Evolutionary conservation across 2,329 filamentous ascomycete species (phyloP).

Genomic region (Chaetomiaceae sp.): DNA sequence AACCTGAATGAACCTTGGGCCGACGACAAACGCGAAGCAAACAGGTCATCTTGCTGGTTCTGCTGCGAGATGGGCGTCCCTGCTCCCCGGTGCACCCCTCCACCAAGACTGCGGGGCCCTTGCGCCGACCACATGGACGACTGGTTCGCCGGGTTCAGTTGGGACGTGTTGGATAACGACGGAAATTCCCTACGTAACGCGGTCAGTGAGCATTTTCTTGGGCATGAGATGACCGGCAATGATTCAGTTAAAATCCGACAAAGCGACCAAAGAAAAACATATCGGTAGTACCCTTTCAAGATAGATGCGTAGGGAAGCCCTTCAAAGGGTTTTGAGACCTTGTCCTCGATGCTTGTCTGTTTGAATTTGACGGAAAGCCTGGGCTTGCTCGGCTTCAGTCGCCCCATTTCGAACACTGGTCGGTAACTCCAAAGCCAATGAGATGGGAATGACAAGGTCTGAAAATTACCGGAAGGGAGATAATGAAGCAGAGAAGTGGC

Average conservation of each 20-base stretch:
- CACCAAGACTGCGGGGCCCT: constrained; percentile 46
- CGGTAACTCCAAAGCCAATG: not conserved
- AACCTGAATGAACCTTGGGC: constrained; percentile 51
- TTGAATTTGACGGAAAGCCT: constrained; percentile 7
- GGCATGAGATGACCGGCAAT: not conserved
- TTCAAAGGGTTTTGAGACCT: constrained; percentile 6
- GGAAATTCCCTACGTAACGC: constrained; percentile 55
- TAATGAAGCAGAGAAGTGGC: not conserved
- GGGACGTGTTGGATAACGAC: constrained; percentile 58
- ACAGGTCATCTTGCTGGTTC: constrained; percentile 45
- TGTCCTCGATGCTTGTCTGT: not conserved
- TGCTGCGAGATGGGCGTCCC: constrained; percentile 50
- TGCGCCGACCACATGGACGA: constrained; percentile 53
- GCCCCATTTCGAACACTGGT: not conserved
- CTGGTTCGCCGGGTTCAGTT: constrained; percentile 46
- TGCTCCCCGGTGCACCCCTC: constrained; percentile 48
- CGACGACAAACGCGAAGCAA: constrained; percentile 37
- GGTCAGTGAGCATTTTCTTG: constrained; percentile 25
- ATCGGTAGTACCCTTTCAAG: constrained; percentile 22
- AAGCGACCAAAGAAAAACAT: not conserved
- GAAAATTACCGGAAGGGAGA: not conserved
- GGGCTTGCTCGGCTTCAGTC: not conserved
- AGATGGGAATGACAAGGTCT: not conserved
- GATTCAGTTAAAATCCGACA: not conserved
- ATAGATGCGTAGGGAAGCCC: constrained; percentile 22